Conservation (phyloP, 345 rosid species). For the Hypericum perforatum region DNA sequence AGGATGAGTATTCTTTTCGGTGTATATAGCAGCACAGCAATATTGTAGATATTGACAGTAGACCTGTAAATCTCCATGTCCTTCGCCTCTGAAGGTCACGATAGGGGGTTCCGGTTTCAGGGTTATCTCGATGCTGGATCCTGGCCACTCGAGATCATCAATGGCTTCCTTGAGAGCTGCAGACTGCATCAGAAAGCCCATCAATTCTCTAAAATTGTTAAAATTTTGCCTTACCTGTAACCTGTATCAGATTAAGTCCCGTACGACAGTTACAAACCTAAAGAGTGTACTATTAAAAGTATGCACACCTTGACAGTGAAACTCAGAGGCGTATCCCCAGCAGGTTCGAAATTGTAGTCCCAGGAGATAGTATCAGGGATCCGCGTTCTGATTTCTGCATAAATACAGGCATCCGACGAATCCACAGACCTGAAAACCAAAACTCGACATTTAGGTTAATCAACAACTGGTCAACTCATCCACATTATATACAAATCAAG, state of each 20-base stretch:
- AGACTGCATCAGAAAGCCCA: constrained; percentile 35
- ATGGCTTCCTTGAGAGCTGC: constrained; percentile 87
- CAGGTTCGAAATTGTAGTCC: constrained; percentile 86
- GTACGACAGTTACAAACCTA: too few relatives aligned
- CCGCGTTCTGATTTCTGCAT: constrained; percentile 81
- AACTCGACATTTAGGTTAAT: background rate
- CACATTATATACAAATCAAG: too few relatives aligned
- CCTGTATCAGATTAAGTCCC: too few relatives aligned
- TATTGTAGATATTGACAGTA: constrained; percentile 4
- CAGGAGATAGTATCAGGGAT: constrained; percentile 68
- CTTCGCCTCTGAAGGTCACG: constrained; percentile 74
- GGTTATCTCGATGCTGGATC: constrained; percentile 65
- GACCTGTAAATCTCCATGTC: constrained; percentile 95
- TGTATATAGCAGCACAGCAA: background rate
- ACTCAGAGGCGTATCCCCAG: constrained; percentile 59
- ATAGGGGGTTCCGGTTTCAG: constrained; percentile 59
- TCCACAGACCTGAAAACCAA: constrained; percentile 52
- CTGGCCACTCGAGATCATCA: constrained; percentile 96
- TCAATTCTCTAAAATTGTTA: background rate
- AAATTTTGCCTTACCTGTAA: too few relatives aligned
- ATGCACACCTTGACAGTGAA: constrained; percentile 62
- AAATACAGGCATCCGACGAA: constrained; percentile 60
- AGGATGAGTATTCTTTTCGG: constrained; percentile 4
- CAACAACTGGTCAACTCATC: background rate
- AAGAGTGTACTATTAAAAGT: background rate